Percentiles rank a stretch among this genome's conserved stretches.
Conservation (phyloP, 176 grass and related monocot genomes). For the Oryza australiensis region DNA sequence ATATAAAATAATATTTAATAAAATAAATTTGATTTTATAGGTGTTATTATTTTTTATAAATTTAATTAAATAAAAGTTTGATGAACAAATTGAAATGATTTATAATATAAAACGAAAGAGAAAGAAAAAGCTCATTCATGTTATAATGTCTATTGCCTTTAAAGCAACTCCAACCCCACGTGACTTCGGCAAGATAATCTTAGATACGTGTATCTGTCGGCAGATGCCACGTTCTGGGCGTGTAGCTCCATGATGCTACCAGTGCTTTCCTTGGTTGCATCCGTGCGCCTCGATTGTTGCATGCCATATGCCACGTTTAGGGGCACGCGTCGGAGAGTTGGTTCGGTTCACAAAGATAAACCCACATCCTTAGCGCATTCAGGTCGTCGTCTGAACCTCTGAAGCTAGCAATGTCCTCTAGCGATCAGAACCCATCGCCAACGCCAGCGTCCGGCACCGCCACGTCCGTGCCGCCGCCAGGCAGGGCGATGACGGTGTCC, state of each 20-base stretch:
- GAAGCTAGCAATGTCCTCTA: constrained; percentile 51
- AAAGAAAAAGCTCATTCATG: too few species aligned
- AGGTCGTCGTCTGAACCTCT: not conserved
- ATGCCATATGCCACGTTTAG: constrained; percentile 53
- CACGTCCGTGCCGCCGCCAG: constrained; percentile 31
- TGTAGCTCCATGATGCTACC: not conserved
- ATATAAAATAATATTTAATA: too few species aligned
- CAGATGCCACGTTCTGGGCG: not conserved
- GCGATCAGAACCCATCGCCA: constrained; percentile 44
- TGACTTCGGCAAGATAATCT: too few species aligned
- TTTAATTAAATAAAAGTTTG: too few species aligned
- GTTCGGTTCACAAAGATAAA: not conserved
- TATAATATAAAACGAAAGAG: too few species aligned
- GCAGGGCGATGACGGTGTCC: constrained; percentile 41
- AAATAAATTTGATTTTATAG: too few species aligned
- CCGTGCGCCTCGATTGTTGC: not conserved
- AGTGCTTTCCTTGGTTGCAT: not conserved
- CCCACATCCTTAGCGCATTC: not conserved
- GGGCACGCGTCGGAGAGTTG: constrained; percentile 32
- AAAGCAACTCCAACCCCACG: too few species aligned
- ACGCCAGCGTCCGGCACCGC: not conserved
- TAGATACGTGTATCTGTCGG: not conserved
- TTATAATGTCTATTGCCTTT: too few species aligned
- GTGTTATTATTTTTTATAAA: too few species aligned
- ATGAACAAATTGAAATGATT: too few species aligned